Conservation (phyloP, 306 rosid species). For the Lathyrus oleraceus region DNA sequence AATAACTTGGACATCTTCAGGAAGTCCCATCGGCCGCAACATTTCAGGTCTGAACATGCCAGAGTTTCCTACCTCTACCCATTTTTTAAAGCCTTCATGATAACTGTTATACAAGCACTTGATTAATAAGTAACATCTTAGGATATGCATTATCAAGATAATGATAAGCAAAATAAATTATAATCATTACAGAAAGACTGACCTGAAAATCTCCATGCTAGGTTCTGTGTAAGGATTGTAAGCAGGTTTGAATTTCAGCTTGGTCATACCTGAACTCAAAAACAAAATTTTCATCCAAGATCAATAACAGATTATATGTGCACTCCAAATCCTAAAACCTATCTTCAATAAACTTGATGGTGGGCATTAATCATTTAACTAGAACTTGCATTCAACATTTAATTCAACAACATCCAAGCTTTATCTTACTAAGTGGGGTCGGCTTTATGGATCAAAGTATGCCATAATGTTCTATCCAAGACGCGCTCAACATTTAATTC, state of each 20-base stretch:
- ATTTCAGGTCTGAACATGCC: conserved; percentile 99
- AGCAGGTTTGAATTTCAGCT: conserved; percentile 89
- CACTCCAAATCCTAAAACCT: neutral
- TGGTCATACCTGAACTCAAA: conserved; percentile 70
- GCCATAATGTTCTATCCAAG: no score
- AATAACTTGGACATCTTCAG: conserved; percentile 89
- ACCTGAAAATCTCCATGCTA: conserved; percentile 99
- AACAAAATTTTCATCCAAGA: neutral
- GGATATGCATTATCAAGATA: neutral
- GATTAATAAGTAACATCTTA: conserved; percentile 7
- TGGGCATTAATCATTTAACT: conserved; percentile 4
- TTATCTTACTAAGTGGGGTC: no score
- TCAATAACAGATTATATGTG: conserved; percentile 1
- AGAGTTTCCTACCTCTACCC: conserved; percentile 95
- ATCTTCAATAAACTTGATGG: neutral
- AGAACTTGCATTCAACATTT: neutral
- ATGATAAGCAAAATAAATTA: conserved; percentile 21
- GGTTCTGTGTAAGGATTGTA: conserved; percentile 97
- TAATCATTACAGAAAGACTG: conserved; percentile 15
- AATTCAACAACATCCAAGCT: no score
- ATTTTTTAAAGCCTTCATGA: conserved; percentile 86
- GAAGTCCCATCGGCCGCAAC: conserved; percentile 97
- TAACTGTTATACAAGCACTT: conserved; percentile 50
- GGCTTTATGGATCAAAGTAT: no score
- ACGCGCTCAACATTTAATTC: conserved; percentile 12